phyloP scores from a whole-genome alignment of 495 filamentous ascomycete species.

The Aspergillus haitiensis region DNA sequence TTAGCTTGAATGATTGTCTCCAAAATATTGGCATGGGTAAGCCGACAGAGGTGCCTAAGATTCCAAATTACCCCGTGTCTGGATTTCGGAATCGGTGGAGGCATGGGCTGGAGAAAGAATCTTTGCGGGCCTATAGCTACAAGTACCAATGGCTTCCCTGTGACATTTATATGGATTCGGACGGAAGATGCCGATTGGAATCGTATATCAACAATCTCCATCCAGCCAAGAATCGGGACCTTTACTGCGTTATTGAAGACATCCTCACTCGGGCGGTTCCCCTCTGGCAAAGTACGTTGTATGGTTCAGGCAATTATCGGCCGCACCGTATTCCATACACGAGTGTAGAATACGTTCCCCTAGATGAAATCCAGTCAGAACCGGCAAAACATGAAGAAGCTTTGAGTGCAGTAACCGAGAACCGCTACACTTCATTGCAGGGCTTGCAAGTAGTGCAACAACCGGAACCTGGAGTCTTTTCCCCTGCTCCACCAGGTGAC shows the following conservation, averaged over 20 bases:
- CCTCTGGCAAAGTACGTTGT: constrained; percentile 36
- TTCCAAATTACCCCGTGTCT: not conserved
- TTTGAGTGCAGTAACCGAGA: too few species aligned
- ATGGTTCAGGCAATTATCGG: too few species aligned
- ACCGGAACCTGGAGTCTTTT: too few species aligned
- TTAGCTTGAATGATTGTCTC: constrained; percentile 4
- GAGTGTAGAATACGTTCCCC: too few species aligned
- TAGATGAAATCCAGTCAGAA: too few species aligned
- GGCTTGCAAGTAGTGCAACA: too few species aligned
- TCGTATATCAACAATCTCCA: constrained; percentile 65
- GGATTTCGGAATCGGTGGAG: not conserved
- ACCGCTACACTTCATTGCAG: too few species aligned
- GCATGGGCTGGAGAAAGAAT: not conserved
- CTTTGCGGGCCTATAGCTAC: not conserved
- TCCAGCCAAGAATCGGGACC: constrained; percentile 39
- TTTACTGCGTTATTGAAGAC: constrained; percentile 51
- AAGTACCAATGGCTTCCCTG: constrained; percentile 62
- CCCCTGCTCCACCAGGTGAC: too few species aligned
- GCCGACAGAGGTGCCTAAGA: not conserved
- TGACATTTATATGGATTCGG: constrained; percentile 44
- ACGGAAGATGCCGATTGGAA: constrained; percentile 31
- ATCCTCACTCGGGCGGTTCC: constrained; percentile 48
- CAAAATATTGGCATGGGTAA: not conserved
- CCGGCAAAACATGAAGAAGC: too few species aligned
- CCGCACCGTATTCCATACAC: too few species aligned